Base-by-base conservation (phyloP, 306 rosid species). In the Cicer yamashitae region DNA sequence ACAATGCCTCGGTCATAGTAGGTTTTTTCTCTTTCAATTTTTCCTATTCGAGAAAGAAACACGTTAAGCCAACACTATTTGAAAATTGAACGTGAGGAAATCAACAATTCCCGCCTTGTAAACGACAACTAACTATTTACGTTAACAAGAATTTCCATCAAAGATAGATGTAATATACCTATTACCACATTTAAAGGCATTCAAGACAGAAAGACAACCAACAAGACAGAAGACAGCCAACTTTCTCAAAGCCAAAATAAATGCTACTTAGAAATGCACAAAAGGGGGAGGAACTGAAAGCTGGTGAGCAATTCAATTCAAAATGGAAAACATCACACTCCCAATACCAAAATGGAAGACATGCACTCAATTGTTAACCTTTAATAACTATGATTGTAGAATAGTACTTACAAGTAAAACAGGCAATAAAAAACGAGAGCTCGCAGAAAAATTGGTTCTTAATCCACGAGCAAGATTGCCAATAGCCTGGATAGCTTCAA, bases 11-110 rank as follows among this genome's bases (percentile, higher is more conserved):
- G 0, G 73, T 14, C 87, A 81, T 41, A 37, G 97, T 66, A 67
- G 99, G 99, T 73, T 96, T 96, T 80, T 96, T 96, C 86, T 96
- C 99, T 85, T 96, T 96, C 86, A 96, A 71, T 89, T 96, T 96
- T 89, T 96, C 99, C 99, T 96, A 75, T 57, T 39, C 25, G 79
- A 60, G 17, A 59, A 82, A 80, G 14, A 62, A 67, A 77, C 74
- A 51, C 17, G 71, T 83, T 73, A 81, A 45, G 52, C 67, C 51
- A 50, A 30, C 60, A 75, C 37, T 3, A 76, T 37, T 74, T 59
- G 34, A 76, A 60, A 60, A 46, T 43, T 59, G 34, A 76, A 60
- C 54, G 53, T 43, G 46, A 57, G 77, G 13, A 60, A 46, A 61
- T 76, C 38, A 72, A 30, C 18, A 76, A 65, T 63, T 67, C 63